A percentile compares a stretch with the other conserved stretches of the same genome.
phyloP scores from a whole-genome alignment of 257 asterid species.

The Solanum tarijense region DNA sequence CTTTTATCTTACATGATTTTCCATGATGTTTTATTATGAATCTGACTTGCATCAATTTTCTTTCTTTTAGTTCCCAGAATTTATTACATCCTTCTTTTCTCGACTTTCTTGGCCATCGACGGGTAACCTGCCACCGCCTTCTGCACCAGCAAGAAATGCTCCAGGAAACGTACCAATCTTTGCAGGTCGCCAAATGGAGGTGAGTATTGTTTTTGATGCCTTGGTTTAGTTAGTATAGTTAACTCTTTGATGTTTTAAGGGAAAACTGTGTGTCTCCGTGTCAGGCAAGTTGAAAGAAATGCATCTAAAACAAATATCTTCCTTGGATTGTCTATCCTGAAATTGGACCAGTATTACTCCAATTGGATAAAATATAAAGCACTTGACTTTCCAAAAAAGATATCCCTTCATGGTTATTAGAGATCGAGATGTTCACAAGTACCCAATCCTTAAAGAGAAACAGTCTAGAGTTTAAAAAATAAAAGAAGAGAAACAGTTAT shows the following conservation, averaged over 20 bases:
- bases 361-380: neutral
- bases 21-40: neutral
- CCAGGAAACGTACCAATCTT: conserved; percentile 47
- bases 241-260: neutral
- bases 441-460: neutral
- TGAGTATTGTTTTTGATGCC: conserved; percentile 11
- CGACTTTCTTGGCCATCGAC: conserved; percentile 62
- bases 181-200: conserved; percentile 53
- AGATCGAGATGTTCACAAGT: neutral
- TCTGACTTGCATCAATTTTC: neutral
- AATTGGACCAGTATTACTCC: neutral
- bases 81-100: conserved; percentile 64
- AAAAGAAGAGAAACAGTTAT: neutral
- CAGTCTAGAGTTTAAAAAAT: neutral
- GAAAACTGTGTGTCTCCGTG: neutral
- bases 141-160: conserved; percentile 53
- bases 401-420: neutral
- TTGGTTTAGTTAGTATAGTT: neutral
- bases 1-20: neutral
- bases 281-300: neutral
- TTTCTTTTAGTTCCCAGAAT: conserved; percentile 70
- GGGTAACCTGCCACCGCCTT: conserved; percentile 41
- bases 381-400: neutral
- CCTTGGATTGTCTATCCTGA: neutral
- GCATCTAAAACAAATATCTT: neutral